These are phyloP conservation scores for Hyaloscypha hepaticicola DNA, from an alignment of 495 filamentous ascomycete species.

Conservation along the genomic window DNA sequence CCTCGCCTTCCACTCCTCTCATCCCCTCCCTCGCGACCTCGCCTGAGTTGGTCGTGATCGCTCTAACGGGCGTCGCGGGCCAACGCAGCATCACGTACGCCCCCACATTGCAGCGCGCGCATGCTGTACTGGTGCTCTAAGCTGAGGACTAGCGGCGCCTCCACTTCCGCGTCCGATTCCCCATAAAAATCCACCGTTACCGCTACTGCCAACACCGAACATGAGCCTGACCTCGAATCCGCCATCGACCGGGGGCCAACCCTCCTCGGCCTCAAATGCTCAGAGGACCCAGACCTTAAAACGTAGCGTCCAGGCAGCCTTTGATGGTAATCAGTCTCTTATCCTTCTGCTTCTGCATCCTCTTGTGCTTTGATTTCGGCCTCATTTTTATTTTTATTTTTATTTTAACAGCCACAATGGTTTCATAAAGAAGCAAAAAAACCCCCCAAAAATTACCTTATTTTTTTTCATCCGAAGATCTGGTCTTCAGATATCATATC, in stretches of 20 bases:
- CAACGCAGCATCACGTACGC: not conserved
- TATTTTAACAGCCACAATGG: conserved; percentile 18
- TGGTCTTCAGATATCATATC: not conserved
- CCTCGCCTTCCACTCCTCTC: not conserved
- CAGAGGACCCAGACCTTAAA: conserved; percentile 56
- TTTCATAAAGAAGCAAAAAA: conserved; percentile 6
- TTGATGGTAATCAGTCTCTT: conserved; percentile 63
- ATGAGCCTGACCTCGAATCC: conserved; percentile 56
- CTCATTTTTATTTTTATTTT: conserved; percentile 19
- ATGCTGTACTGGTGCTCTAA: conserved; percentile 1
- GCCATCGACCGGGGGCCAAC: conserved; percentile 46
- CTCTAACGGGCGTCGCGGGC: not conserved
- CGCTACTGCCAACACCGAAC: no score
- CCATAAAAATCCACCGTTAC: no score
- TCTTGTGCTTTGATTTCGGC: conserved; percentile 22
- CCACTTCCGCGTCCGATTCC: not conserved
- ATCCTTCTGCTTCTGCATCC: conserved; percentile 22
- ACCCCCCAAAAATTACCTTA: conserved; percentile 9
- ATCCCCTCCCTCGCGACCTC: not conserved
- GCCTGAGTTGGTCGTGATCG: not conserved
- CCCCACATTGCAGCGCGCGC: not conserved
- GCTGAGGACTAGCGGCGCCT: not conserved
- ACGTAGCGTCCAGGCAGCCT: conserved; percentile 70
- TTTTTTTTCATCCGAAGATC: conserved; percentile 12
- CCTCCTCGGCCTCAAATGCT: conserved; percentile 43